phyloP scores from a whole-genome alignment of 2,329 filamentous ascomycete species.

The Pestalotiopsis fici region DNA sequence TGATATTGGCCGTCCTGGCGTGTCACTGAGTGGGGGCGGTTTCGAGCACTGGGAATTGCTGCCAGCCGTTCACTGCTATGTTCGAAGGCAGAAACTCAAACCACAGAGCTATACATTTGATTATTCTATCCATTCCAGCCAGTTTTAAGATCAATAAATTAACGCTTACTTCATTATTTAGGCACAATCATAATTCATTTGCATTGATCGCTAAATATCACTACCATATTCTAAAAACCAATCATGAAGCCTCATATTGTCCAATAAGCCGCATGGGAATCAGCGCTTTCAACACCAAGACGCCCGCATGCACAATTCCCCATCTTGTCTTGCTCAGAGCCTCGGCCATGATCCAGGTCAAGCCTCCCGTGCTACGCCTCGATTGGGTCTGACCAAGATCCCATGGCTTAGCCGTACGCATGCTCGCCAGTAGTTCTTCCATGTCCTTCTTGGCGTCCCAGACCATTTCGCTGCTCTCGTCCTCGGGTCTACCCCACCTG shows the following conservation, averaged over 20 bases:
- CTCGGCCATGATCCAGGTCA: conserved; percentile 57
- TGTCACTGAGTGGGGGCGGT: too few relatives aligned
- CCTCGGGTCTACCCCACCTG: conserved; percentile 14
- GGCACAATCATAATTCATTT: too few relatives aligned
- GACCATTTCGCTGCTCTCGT: conserved; percentile 47
- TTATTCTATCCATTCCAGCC: too few relatives aligned
- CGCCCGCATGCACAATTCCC: conserved; percentile 63
- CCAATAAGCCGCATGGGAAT: conserved; percentile 22
- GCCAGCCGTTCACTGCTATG: too few relatives aligned
- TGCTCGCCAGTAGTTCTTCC: conserved; percentile 39
- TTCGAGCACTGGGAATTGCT: too few relatives aligned
- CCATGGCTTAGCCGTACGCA: conserved; percentile 37
- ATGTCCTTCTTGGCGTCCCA: conserved; percentile 52
- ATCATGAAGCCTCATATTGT: conserved; percentile 5
- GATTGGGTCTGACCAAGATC: conserved; percentile 37
- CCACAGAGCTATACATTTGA: too few relatives aligned
- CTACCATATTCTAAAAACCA: neutral
- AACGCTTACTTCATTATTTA: neutral
- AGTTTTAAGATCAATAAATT: too few relatives aligned
- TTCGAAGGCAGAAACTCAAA: too few relatives aligned
- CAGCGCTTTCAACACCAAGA: conserved; percentile 48
- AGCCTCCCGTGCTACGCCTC: conserved; percentile 48
- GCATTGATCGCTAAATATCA: neutral
- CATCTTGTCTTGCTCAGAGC: conserved; percentile 58
- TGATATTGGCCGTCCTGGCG: too few relatives aligned